Conservation (phyloP, 176 grass and related monocot species). For the Secale cereale region DNA sequence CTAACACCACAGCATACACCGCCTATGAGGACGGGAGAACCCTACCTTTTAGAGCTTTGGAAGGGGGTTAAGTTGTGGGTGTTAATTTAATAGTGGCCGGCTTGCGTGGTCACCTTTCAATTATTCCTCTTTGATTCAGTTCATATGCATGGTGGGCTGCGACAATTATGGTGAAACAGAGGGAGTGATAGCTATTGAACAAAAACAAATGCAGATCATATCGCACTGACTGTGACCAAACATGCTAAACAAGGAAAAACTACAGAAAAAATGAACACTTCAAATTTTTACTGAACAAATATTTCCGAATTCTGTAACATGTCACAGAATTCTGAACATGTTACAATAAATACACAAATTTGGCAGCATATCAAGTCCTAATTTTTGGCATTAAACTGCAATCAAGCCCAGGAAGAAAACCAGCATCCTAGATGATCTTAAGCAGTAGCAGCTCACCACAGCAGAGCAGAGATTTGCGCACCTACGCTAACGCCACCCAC, state of each 20-base stretch:
- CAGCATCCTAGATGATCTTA: background rate
- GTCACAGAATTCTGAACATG: background rate
- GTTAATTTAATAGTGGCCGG: background rate
- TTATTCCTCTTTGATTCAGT: background rate
- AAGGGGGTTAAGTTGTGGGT: background rate
- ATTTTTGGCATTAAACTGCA: background rate
- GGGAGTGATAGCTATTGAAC: background rate
- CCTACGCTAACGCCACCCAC: background rate
- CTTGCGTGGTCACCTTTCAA: background rate
- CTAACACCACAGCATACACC: background rate
- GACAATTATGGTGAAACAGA: background rate
- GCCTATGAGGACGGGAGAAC: no score
- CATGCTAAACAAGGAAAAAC: background rate
- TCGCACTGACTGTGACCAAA: background rate
- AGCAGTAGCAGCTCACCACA: background rate
- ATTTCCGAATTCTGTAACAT: no score
- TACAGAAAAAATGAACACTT: background rate
- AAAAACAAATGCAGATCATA: background rate
- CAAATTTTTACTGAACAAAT: background rate
- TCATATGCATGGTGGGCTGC: background rate
- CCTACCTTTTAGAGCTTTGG: background rate
- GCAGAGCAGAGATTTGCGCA: background rate
- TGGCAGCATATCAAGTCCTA: background rate
- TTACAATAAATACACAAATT: background rate
- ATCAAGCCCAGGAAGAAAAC: background rate